Percentiles rank a stretch among this genome's conserved stretches.
These are phyloP conservation scores for Hanseniaspora thailandica DNA, from an alignment of 805 yeast genomes.

Conservation along the genomic window DNA sequence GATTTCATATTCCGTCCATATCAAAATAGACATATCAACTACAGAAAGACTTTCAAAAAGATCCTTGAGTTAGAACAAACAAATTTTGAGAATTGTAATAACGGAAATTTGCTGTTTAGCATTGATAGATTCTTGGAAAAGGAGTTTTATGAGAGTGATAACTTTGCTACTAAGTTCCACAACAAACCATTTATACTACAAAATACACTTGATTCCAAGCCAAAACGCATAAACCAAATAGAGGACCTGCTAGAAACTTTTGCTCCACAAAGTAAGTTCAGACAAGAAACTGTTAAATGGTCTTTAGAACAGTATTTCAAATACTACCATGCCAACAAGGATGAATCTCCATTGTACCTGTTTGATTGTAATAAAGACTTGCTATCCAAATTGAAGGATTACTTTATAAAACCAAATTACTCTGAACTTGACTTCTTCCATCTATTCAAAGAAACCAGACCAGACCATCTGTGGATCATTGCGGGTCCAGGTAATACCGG, in stretches of 20 bases:
- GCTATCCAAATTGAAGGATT: conserved; percentile 41
- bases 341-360: conserved; percentile 75
- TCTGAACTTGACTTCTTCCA: conserved; percentile 53
- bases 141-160: conserved; percentile 31
- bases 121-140: conserved; percentile 45
- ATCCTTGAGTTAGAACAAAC: conserved; percentile 38
- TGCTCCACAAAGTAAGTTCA: conserved; percentile 46
- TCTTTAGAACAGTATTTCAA: conserved; percentile 46
- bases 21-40: conserved; percentile 65
- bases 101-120: conserved; percentile 25
- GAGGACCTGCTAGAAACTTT: conserved; percentile 63
- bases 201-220: conserved; percentile 17
- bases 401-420: conserved; percentile 42
- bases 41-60: conserved; percentile 37
- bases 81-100: conserved; percentile 20
- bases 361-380: conserved; percentile 75
- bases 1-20: conserved; percentile 74
- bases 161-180: conserved; percentile 37
- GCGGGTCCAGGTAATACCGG: conserved; percentile 76
- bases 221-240: conserved; percentile 19
- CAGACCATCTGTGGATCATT: conserved; percentile 88
- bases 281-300: conserved; percentile 85
- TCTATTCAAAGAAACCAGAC: conserved; percentile 43
- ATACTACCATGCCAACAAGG: conserved; percentile 51
- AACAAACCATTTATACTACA: conserved; percentile 53